Percentiles rank a stretch among this genome's conserved stretches.
Evolutionary conservation across 345 rosid species (phyloP).

Genomic region (Salix dunnii): DNA sequence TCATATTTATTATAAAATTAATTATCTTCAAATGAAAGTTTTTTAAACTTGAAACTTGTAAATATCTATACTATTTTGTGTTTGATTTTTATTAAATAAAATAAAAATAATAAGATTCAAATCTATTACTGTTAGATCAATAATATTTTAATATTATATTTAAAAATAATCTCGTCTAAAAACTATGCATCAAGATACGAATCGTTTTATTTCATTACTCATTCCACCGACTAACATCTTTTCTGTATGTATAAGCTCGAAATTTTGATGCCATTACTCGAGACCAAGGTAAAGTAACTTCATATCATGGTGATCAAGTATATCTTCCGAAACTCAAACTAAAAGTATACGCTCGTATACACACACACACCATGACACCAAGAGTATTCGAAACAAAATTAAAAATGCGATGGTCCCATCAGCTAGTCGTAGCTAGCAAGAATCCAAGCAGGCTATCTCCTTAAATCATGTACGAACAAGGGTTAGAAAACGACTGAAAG

Average conservation of each 20-base stretch:
- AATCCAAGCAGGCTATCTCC: neutral
- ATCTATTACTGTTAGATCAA: too few relatives aligned
- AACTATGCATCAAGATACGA: neutral
- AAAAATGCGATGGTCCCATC: neutral
- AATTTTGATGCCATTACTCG: too few relatives aligned
- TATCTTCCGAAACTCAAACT: neutral
- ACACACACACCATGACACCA: neutral
- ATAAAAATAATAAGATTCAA: accelerated
- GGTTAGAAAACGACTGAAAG: neutral
- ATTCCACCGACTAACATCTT: neutral
- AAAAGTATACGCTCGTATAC: too few relatives aligned
- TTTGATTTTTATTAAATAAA: too few relatives aligned
- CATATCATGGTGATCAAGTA: too few relatives aligned
- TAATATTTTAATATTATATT: accelerated
- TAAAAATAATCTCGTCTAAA: accelerated
- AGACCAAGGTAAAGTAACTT: too few relatives aligned
- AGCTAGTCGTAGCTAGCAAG: neutral
- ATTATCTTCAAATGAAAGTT: accelerated
- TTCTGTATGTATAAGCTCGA: too few relatives aligned
- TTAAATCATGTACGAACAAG: neutral
- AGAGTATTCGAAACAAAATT: neutral
- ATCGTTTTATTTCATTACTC: neutral
- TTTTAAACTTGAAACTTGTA: too few relatives aligned
- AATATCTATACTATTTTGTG: accelerated
- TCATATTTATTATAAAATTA: too few relatives aligned